A percentile compares a stretch with the other conserved stretches of the same genome.
These are phyloP conservation scores for Priceomyces melissophilus DNA, from an alignment of 805 yeast genomes.

Conservation along the genomic window DNA sequence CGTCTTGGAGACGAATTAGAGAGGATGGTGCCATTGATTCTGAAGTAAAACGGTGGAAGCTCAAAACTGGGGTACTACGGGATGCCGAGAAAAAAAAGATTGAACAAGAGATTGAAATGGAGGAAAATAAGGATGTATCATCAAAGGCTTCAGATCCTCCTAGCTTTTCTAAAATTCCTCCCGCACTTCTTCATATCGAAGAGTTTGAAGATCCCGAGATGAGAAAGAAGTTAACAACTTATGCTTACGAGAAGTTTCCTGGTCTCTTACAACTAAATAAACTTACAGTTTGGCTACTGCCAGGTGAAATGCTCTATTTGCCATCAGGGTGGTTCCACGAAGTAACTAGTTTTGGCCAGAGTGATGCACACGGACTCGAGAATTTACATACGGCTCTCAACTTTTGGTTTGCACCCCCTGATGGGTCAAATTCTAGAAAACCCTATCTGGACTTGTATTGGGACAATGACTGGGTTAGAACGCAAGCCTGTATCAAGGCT, in stretches of 20 bases:
- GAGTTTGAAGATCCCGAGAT: constrained; percentile 36
- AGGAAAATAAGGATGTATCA: not conserved
- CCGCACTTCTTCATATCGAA: constrained; percentile 57
- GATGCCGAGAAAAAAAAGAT: constrained; percentile 18
- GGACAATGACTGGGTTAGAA: constrained; percentile 48
- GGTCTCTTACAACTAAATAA: constrained; percentile 40
- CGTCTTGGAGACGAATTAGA: constrained; percentile 58
- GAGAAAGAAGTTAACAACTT: constrained; percentile 23
- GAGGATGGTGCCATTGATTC: constrained; percentile 60
- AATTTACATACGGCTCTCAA: constrained; percentile 60
- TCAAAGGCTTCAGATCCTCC: constrained; percentile 45
- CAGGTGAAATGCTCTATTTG: constrained; percentile 65
- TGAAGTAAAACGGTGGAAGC: constrained; percentile 45
- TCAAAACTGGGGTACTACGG: constrained; percentile 15
- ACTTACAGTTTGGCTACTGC: constrained; percentile 46
- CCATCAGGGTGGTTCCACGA: constrained; percentile 87
- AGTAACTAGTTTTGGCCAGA: constrained; percentile 59
- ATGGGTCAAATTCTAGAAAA: constrained; percentile 21
- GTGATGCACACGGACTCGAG: constrained; percentile 9
- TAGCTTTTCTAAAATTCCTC: constrained; percentile 63
- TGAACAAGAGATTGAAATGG: constrained; percentile 13
- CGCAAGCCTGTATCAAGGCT: constrained; percentile 26
- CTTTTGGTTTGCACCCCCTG: constrained; percentile 75
- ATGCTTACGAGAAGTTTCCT: constrained; percentile 47
- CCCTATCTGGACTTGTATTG: constrained; percentile 53